These are phyloP conservation scores for Psophocarpus tetragonolobus DNA, from an alignment of 306 rosid genomes.

Conservation along the genomic window DNA sequence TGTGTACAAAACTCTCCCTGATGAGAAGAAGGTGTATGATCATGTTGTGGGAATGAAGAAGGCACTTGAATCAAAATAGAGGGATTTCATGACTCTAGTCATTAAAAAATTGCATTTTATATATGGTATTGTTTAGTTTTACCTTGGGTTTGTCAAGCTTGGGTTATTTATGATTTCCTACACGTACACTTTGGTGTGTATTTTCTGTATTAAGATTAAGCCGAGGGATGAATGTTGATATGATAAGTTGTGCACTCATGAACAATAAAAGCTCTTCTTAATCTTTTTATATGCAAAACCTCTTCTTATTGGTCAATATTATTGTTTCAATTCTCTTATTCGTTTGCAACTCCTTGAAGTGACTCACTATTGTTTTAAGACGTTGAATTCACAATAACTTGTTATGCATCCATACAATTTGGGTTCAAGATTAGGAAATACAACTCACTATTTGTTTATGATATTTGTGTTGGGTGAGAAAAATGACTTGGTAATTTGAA, in stretches of 20 bases:
- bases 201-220: not conserved
- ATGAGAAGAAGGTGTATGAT: constrained; percentile 45
- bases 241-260: not conserved
- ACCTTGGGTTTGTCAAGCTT: not conserved
- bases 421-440: not conserved
- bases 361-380: not conserved
- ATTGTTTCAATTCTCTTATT: not conserved
- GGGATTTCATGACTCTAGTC: not conserved
- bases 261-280: not conserved
- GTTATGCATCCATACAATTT: not conserved
- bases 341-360: not conserved
- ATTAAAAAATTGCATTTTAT: not conserved
- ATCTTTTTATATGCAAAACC: no score
- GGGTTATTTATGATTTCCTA: not conserved
- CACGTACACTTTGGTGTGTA: not conserved
- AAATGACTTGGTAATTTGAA: no score
- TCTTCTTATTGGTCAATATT: not conserved
- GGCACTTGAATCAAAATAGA: constrained; percentile 1
- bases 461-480: no score
- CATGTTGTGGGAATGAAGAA: constrained; percentile 3
- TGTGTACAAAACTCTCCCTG: constrained; percentile 48
- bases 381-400: not conserved
- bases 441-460: no score
- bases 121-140: not conserved
- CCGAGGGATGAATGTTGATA: not conserved